These are phyloP conservation scores for Fusarium ambrosium DNA, from an alignment of 2,329 filamentous ascomycete species.

Conservation along the genomic window DNA sequence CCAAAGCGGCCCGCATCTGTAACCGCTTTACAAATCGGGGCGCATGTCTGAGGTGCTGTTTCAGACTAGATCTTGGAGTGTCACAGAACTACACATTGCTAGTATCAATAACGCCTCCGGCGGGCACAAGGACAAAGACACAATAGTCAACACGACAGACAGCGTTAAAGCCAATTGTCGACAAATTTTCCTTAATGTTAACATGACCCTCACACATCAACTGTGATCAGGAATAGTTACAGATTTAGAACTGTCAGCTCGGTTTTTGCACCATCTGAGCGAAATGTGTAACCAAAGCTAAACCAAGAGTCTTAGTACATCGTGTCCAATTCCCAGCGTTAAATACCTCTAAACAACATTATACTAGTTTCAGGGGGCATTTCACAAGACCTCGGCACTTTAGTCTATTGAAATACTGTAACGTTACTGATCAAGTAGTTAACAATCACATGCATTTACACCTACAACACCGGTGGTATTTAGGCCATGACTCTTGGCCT, in stretches of 20 bases:
- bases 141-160: no score
- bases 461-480: neutral
- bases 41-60: neutral
- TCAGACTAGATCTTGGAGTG: no score
- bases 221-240: neutral
- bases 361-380: neutral
- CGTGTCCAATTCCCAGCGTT: neutral
- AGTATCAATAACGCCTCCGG: no score
- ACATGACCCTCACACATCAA: neutral
- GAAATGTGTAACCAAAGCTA: neutral
- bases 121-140: no score
- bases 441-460: neutral
- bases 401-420: neutral
- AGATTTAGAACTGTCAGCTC: neutral
- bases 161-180: no score
- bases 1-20: neutral
- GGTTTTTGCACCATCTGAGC: no score
- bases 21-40: neutral
- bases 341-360: neutral
- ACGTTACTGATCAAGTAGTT: neutral
- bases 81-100: neutral
- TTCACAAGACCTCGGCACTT: neutral
- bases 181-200: neutral
- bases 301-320: neutral
- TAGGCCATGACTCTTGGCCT: neutral